These are phyloP conservation scores for Scheffersomyces cryptocercus DNA, from an alignment of 1,139 yeast genomes.

Conservation along the genomic window DNA sequence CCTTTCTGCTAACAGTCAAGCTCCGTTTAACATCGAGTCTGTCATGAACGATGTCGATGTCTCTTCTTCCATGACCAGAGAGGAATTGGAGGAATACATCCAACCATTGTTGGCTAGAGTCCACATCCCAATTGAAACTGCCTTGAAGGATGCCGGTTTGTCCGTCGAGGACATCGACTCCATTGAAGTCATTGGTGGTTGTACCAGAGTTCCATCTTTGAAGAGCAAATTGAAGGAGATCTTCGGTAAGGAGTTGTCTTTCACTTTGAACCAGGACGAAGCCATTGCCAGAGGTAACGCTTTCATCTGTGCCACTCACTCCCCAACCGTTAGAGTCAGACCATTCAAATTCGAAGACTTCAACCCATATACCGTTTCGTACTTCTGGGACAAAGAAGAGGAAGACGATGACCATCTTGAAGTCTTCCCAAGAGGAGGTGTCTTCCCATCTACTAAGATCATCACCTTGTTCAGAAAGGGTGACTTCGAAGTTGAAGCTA, in stretches of 20 bases:
- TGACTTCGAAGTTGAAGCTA: conserved; percentile 86
- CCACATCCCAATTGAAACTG: conserved; percentile 74
- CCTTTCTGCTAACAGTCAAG: conserved; percentile 90
- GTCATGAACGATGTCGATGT: conserved; percentile 98
- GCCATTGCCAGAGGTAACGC: conserved; percentile 99
- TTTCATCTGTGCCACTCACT: conserved; percentile 97
- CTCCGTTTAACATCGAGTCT: conserved; percentile 94
- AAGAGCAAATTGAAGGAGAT: conserved; percentile 78
- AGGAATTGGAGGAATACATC: conserved; percentile 87
- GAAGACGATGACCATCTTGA: conserved; percentile 92
- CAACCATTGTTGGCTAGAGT: conserved; percentile 78
- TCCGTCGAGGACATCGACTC: conserved; percentile 76
- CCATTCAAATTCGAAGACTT: conserved; percentile 98
- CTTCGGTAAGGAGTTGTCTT: conserved; percentile 85
- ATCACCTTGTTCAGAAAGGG: conserved; percentile 91
- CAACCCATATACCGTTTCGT: conserved; percentile 89
- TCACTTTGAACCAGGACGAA: conserved; percentile 98
- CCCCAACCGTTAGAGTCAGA: conserved; percentile 97
- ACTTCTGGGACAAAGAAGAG: conserved; percentile 91
- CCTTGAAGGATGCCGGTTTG: conserved; percentile 78
- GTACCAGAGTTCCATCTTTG: conserved; percentile 94
- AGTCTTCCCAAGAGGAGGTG: conserved; percentile 93
- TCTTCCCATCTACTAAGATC: conserved; percentile 93
- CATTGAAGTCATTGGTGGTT: conserved; percentile 96
- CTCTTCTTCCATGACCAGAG: conserved; percentile 85